Evolutionary conservation across 1,284 basidiomycete species (phyloP), one percentile per base, ranked within the genome.

Genomic region (Neonothopanus nambi): DNA sequence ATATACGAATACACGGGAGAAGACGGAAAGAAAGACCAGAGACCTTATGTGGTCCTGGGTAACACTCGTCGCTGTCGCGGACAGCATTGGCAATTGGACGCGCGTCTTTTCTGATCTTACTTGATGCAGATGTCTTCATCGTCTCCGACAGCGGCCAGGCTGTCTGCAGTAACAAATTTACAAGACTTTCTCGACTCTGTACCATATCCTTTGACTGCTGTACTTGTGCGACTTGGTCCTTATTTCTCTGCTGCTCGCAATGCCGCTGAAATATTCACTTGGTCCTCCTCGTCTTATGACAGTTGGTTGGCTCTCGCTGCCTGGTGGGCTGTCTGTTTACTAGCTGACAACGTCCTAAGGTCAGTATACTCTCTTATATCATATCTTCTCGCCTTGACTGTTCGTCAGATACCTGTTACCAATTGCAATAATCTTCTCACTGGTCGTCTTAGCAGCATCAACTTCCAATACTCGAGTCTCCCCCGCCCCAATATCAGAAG

Each of bases 291-390:
- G 20, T 67, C 73, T 8, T 82, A 81, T 55, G 81, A 90, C 53
- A 82, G 84, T 59, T 89, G 81, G 75, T 78, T 93, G 2, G 67
- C 81, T 0, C 67, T 95, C 24, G 84, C 77, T 0, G 66, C 66
- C 0, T 93, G 90, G 90, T 95, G 91, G 89, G 79, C 79, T 0
- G 30, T 84, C n/a, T 92, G 89, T 69, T 72, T 93, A 37, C 75
- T 86, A 23, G 71, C 81, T 1, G 77, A 79, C 20, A 68, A 73
- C 15, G 73, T 73, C 6, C 70, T 91, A 59, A 80, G 78, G 86
- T 88, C 56, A 56, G 79, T 72, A 33, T 33, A 23, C 13, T 46
- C 17, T 45, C 39, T 48, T 39, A 7, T 20, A 37, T 43, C 26
- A 35, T 33, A 20, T 24, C 33, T 28, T 23, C 26, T 13, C 53